Conservation (phyloP, 495 filamentous ascomycete species). For the Trichocladium antarcticum region DNA sequence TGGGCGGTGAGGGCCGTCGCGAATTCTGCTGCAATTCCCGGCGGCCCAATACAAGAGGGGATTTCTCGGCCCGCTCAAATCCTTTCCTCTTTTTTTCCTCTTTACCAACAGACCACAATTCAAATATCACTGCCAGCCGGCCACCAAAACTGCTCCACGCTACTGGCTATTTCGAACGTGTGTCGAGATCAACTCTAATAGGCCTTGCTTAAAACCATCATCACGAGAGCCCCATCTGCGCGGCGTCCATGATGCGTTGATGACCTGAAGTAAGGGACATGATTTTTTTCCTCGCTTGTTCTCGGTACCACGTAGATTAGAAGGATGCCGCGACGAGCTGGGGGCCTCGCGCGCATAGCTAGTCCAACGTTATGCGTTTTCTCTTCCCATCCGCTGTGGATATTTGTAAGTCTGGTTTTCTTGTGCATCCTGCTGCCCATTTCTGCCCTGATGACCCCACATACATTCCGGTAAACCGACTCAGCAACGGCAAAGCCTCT, state of each 20-base stretch:
- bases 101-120: conserved; percentile 65
- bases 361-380: neutral
- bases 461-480: conserved; percentile 30
- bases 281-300: neutral
- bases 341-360: too few species aligned
- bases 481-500: conserved; percentile 20
- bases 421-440: neutral
- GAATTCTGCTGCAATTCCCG: conserved; percentile 10
- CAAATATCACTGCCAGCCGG: conserved; percentile 84
- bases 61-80: conserved; percentile 11
- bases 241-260: conserved; percentile 90
- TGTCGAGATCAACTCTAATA: conserved; percentile 45
- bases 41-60: neutral
- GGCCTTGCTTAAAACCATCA: conserved; percentile 97
- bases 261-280: conserved; percentile 71
- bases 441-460: conserved; percentile 21
- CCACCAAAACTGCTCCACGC: conserved; percentile 42
- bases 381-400: neutral
- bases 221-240: conserved; percentile 79
- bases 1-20: conserved; percentile 20
- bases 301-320: conserved; percentile 13
- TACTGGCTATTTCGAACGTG: conserved; percentile 81
- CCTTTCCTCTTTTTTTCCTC: conserved; percentile 25
- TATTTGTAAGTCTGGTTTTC: conserved; percentile 3
- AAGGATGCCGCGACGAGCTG: too few species aligned